A percentile compares a stretch with the other conserved stretches of the same genome.
phyloP scores from a whole-genome alignment of 345 rosid genomes.

The Eucalyptus guilfoylei region DNA sequence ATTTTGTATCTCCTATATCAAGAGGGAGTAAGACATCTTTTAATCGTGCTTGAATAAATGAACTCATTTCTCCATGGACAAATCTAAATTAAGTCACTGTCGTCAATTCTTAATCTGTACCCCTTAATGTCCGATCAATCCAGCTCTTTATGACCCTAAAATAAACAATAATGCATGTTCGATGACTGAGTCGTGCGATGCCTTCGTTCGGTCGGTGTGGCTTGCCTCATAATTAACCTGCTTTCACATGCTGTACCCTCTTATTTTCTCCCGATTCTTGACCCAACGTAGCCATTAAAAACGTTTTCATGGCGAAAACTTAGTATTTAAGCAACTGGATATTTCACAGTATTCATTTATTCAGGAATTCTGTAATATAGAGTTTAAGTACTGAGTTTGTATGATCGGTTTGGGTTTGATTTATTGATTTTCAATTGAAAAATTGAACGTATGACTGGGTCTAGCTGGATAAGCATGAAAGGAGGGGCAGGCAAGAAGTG shows the following conservation, averaged over 20 bases:
- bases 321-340: background rate
- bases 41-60: background rate
- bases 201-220: background rate
- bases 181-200: background rate
- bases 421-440: background rate
- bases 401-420: background rate
- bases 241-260: background rate
- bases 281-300: background rate
- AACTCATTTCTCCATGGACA: background rate
- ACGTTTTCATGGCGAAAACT: background rate
- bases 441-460: background rate
- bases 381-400: background rate
- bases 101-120: background rate
- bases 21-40: background rate
- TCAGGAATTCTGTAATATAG: background rate
- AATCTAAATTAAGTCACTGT: background rate
- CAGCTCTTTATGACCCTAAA: fast-evolving
- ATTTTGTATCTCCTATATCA: background rate
- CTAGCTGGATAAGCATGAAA: background rate
- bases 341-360: background rate
- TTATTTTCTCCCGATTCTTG: background rate
- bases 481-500: background rate
- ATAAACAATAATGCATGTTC: background rate
- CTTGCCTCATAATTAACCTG: background rate
- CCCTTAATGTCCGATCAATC: background rate